A percentile compares a stretch with the other conserved stretches of the same genome.
Conservation (phyloP, 2,329 filamentous ascomycete genomes). For the Penicillium nordicum region DNA sequence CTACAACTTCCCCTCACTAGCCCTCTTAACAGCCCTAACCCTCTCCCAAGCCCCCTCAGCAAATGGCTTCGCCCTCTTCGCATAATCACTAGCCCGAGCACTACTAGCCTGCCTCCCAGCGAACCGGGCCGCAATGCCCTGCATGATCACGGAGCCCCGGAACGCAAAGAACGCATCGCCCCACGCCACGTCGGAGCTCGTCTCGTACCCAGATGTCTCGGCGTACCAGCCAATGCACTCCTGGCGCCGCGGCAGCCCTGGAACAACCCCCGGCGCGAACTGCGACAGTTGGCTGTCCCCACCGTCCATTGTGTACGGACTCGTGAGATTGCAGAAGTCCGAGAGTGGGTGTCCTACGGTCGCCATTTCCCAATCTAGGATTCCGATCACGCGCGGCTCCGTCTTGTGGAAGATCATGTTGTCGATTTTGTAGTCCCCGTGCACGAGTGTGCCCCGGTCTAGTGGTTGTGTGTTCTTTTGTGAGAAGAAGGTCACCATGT, state of each 20-base stretch:
- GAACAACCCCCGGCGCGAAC: conserved; percentile 62
- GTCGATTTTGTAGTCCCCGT: conserved; percentile 96
- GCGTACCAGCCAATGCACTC: conserved; percentile 65
- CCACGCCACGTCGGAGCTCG: conserved; percentile 57
- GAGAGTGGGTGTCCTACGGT: conserved; percentile 94
- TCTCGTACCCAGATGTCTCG: conserved; percentile 68
- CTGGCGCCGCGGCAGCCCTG: conserved; percentile 62
- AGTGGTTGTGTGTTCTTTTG: conserved; percentile 66
- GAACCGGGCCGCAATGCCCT: conserved; percentile 88
- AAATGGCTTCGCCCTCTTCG: conserved; percentile 64
- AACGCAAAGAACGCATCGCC: conserved; percentile 62
- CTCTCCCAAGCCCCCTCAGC: conserved; percentile 75
- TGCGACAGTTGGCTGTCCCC: conserved; percentile 38
- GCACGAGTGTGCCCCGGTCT: conserved; percentile 76
- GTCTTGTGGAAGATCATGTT: conserved; percentile 88
- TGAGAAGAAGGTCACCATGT: conserved; percentile 74
- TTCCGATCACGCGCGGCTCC: conserved; percentile 82
- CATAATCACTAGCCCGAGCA: conserved; percentile 72
- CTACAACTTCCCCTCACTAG: conserved; percentile 45
- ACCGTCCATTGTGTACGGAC: conserved; percentile 38
- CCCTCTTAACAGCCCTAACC: conserved; percentile 53
- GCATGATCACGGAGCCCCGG: conserved; percentile 62
- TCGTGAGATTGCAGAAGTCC: conserved; percentile 75
- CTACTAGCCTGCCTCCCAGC: conserved; percentile 87
- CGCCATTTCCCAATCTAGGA: conserved; percentile 98